phyloP scores from a whole-genome alignment of 2,329 filamentous ascomycete species.

The Byssochlamys sp. region DNA sequence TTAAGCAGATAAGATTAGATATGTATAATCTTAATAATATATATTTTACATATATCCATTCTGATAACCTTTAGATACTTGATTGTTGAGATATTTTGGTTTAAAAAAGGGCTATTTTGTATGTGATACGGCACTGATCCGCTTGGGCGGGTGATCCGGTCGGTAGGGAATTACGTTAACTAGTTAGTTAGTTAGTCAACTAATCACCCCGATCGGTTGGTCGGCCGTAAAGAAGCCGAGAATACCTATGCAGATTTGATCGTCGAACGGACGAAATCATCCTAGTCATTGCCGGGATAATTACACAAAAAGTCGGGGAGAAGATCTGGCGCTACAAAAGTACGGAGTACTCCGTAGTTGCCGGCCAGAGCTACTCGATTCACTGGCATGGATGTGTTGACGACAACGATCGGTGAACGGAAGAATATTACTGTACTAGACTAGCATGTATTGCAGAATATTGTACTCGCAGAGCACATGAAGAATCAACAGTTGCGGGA shows the following conservation, averaged over 20 bases:
- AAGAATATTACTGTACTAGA: background rate
- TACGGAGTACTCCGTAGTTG: background rate
- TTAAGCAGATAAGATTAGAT: too few relatives aligned
- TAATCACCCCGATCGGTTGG: background rate
- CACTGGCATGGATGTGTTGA: background rate
- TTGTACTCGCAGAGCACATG: background rate
- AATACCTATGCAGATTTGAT: background rate
- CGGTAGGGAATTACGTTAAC: too few relatives aligned
- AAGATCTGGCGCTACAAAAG: background rate
- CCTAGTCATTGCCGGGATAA: background rate
- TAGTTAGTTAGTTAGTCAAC: too few relatives aligned
- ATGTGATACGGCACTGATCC: too few relatives aligned
- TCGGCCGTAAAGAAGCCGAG: background rate
- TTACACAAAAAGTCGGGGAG: background rate
- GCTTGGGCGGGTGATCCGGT: too few relatives aligned
- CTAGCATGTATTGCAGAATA: background rate
- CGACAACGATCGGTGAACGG: background rate
- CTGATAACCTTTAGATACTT: too few relatives aligned
- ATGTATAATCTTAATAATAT: too few relatives aligned
- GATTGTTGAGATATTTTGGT: too few relatives aligned
- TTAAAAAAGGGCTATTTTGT: too few relatives aligned
- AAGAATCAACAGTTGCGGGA: background rate
- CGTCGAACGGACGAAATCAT: background rate
- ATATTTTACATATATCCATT: too few relatives aligned
- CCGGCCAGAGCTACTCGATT: too few relatives aligned